A percentile compares a stretch with the other conserved stretches of the same genome.
Evolutionary conservation across 1,139 yeast species (phyloP).

Genomic region (Geotrichum bryndzae): DNA sequence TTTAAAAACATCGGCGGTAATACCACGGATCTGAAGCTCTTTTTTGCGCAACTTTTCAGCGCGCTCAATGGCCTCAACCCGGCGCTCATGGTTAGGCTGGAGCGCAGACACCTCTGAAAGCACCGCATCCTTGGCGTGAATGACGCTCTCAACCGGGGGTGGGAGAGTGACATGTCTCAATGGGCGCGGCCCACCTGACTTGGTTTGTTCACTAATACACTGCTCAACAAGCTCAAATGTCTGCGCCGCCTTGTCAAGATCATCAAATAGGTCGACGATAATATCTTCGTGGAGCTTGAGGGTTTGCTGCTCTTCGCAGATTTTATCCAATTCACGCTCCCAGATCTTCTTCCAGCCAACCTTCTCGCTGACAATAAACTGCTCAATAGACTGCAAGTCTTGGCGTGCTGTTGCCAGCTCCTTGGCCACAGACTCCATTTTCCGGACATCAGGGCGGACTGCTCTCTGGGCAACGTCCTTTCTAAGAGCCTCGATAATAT

Average conservation of each 20-base stretch:
- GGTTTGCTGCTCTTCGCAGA: slow-evolving; percentile 91
- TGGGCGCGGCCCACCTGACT: slow-evolving; percentile 22
- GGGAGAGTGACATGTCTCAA: slow-evolving; percentile 19
- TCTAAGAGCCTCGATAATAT: slow-evolving; percentile 79
- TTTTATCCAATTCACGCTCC: slow-evolving; percentile 85
- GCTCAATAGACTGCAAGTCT: slow-evolving; percentile 50
- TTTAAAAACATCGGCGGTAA: slow-evolving; percentile 55
- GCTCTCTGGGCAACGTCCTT: slow-evolving; percentile 93
- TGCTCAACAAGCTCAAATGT: slow-evolving; percentile 76
- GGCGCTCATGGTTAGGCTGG: slow-evolving; percentile 74
- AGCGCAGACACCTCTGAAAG: slow-evolving; percentile 72
- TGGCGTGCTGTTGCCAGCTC: slow-evolving; percentile 57
- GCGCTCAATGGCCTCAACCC: slow-evolving; percentile 80
- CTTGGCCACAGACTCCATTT: slow-evolving; percentile 57
- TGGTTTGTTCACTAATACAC: slow-evolving; percentile 72
- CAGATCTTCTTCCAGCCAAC: slow-evolving; percentile 87
- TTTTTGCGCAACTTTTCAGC: slow-evolving; percentile 78
- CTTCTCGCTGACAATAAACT: slow-evolving; percentile 62
- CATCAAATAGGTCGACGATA: slow-evolving; percentile 72
- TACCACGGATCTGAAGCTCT: slow-evolving; percentile 54
- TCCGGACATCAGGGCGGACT: slow-evolving; percentile 72
- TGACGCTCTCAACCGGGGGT: slow-evolving; percentile 31
- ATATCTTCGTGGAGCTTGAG: slow-evolving; percentile 85
- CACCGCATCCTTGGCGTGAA: slow-evolving; percentile 68
- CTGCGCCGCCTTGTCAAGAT: slow-evolving; percentile 70